Evolutionary conservation across 345 rosid species (phyloP), one percentile per base, ranked within the genome.

Genomic region (Microcos paniculata): DNA sequence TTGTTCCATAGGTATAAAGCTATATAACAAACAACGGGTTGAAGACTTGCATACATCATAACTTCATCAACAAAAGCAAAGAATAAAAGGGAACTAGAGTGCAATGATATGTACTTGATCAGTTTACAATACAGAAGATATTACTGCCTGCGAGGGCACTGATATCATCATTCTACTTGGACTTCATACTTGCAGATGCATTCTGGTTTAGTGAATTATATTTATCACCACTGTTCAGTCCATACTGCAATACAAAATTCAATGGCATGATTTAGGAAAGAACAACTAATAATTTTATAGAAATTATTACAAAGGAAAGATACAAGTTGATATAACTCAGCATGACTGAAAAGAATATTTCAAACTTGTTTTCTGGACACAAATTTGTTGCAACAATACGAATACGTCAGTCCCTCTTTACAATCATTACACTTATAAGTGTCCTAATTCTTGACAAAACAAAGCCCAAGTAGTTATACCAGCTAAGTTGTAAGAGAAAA

Each of bases 211-310:
- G 61, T 7, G 55, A 72, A 62, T 55, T 70, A n/a, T 77, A 69
- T 71, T 80, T 79, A 23, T 84, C 85, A 24, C 75, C 73, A 65
- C 53, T 83, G 74, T 84, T 85, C 80, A 90, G 43, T 13, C 94
- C 91, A 51, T 90, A 90, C 94, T 88, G 89, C 85, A 76, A 9
- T 26, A 77, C 71, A 28, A 70, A 59, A 69, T 49, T 35, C 15
- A 30, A 76, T 1, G 28, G 26, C 58, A 56, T 75, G 46, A 55
- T 78, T 56, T 49, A 16, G 19, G 46, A 45, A 53, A 26, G 24
- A 65, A 68, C 1, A 55, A 30, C 30, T 23, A 46, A 46, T 21
- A 15, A 7, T 28, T 28, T 8, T 10, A 33, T 45, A 18, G 4
- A n/a, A 63, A 26, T 49, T 19, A 67, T 38, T 23, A 31, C 24